Percentiles rank a stretch among this genome's conserved stretches.
Conservation (phyloP, 352 stramenopile species). For the Saprolegnia diclina region DNA sequence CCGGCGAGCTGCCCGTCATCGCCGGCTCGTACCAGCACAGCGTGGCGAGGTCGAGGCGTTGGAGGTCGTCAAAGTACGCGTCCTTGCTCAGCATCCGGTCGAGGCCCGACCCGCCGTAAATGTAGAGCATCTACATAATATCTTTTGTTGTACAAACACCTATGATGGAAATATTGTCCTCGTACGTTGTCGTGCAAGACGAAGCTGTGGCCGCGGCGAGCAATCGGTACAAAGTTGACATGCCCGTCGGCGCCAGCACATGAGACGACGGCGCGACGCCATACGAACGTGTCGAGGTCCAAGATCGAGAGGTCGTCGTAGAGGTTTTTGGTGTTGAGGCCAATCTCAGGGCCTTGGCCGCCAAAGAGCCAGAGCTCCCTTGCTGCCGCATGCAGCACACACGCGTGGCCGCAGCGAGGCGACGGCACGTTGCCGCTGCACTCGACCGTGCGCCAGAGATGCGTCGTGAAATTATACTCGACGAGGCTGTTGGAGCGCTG, state of each 20-base stretch:
- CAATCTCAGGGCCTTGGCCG: slow-evolving; percentile 18
- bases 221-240: slow-evolving; percentile 14
- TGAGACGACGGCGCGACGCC: slow-evolving; percentile 1
- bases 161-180: neutral
- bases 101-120: slow-evolving; percentile 6
- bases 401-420: slow-evolving; percentile 16
- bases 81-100: slow-evolving; percentile 18
- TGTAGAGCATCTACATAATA: neutral
- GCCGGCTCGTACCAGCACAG: slow-evolving; percentile 22
- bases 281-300: neutral
- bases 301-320: slow-evolving; percentile 12
- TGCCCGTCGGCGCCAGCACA: slow-evolving; percentile 4
- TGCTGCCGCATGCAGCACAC: neutral
- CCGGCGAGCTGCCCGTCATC: slow-evolving; percentile 10
- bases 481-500: slow-evolving; percentile 16
- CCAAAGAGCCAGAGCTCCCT: slow-evolving; percentile 19
- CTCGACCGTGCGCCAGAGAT: neutral
- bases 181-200: neutral
- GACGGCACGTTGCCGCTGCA: slow-evolving; percentile 4
- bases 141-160: neutral
- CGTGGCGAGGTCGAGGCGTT: slow-evolving; percentile 13
- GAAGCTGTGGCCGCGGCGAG: slow-evolving; percentile 7
- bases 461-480: neutral
- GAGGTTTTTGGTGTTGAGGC: slow-evolving; percentile 21
- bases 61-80: slow-evolving; percentile 21